A percentile compares a stretch with the other conserved stretches of the same genome.
Evolutionary conservation across 345 rosid species (phyloP).

Genomic region (thale cress (Arabidopsis thaliana)): DNA sequence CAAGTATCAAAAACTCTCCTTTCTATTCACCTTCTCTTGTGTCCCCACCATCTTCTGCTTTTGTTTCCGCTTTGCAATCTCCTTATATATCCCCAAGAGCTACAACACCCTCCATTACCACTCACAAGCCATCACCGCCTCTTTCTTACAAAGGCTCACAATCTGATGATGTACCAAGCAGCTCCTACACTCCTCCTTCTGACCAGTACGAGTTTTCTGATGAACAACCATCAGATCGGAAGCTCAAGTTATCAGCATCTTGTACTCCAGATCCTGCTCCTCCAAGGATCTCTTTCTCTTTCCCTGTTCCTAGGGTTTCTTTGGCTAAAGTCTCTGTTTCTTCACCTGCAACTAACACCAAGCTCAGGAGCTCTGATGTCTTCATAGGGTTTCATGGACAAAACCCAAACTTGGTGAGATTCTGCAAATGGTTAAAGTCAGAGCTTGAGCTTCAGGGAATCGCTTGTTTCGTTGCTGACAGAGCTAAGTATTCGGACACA

Average conservation of each 20-base stretch:
- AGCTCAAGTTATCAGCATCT: constrained; percentile 58
- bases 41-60: constrained; percentile 94
- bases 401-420: constrained; percentile 75
- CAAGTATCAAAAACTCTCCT: constrained; percentile 58
- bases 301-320: constrained; percentile 87
- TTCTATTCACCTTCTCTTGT: constrained; percentile 77
- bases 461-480: constrained; percentile 88
- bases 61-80: constrained; percentile 91
- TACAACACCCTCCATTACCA: constrained; percentile 36
- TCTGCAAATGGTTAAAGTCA: constrained; percentile 93
- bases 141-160: constrained; percentile 58
- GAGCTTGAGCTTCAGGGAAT: constrained; percentile 95
- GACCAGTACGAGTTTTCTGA: constrained; percentile 85
- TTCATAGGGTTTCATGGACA: constrained; percentile 88
- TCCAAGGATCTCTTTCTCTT: constrained; percentile 79
- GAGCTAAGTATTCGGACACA: constrained; percentile 73
- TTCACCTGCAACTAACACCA: constrained; percentile 75
- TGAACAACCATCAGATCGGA: constrained; percentile 65
- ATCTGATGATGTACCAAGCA: constrained; percentile 86
- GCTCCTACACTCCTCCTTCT: constrained; percentile 88
- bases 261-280: constrained; percentile 68
- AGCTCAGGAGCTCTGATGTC: constrained; percentile 90
- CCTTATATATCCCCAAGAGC: constrained; percentile 95
- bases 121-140: constrained; percentile 52
- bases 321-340: constrained; percentile 69